phyloP scores from a whole-genome alignment of 2,329 filamentous ascomycete genomes.

The Fusarium xyrophilum region DNA sequence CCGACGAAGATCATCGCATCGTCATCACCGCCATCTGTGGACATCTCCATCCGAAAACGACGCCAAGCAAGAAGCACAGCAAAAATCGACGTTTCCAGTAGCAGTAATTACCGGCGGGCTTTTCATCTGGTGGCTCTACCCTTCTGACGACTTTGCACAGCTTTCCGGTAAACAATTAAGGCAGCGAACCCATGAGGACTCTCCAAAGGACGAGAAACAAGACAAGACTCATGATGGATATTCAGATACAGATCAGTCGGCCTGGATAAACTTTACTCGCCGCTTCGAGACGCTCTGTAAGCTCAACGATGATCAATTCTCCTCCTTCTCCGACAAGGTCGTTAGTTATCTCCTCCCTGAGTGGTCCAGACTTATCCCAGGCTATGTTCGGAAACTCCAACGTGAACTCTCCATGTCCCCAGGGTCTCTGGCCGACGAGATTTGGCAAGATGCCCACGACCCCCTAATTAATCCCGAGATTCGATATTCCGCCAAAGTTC shows the following conservation, averaged over 20 bases:
- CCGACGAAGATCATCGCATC: slow-evolving; percentile 29
- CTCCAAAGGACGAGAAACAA: slow-evolving; percentile 14
- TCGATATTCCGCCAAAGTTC: slow-evolving; percentile 77
- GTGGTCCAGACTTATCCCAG: slow-evolving; percentile 80
- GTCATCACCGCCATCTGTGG: slow-evolving; percentile 27
- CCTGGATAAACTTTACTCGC: slow-evolving; percentile 57
- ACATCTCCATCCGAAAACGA: slow-evolving; percentile 25
- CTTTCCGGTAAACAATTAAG: slow-evolving; percentile 40
- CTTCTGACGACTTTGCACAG: slow-evolving; percentile 52
- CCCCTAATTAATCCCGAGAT: slow-evolving; percentile 87
- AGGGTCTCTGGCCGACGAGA: slow-evolving; percentile 87
- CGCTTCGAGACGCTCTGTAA: slow-evolving; percentile 62
- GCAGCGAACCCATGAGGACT: slow-evolving; percentile 3
- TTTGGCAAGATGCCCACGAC: slow-evolving; percentile 91
- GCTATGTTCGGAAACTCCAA: slow-evolving; percentile 81
- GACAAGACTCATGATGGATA: slow-evolving; percentile 28
- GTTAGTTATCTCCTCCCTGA: slow-evolving; percentile 78
- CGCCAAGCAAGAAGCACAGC: slow-evolving; percentile 34
- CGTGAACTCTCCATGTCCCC: slow-evolving; percentile 85
- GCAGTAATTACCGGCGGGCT: slow-evolving; percentile 48
- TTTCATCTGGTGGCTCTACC: slow-evolving; percentile 54
- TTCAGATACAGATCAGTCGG: slow-evolving; percentile 44
- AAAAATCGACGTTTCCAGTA: slow-evolving; percentile 41
- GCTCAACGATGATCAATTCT: slow-evolving; percentile 63
- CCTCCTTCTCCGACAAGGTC: slow-evolving; percentile 62